Conservation (phyloP, 2,329 filamentous ascomycete genomes). For the Aspergillus aculeatus region DNA sequence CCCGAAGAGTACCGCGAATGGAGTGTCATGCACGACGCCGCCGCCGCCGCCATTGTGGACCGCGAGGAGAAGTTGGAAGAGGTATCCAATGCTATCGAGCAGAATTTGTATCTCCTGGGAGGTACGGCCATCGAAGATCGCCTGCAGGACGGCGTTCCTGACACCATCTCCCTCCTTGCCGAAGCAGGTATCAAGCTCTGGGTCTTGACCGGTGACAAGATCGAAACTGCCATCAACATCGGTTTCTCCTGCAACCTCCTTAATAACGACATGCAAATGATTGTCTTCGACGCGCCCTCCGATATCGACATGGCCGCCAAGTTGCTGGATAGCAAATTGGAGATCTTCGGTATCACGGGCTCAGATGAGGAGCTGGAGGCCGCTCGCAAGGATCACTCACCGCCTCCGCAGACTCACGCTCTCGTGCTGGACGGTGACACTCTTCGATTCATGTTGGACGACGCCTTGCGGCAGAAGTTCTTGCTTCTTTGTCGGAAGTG, state of each 20-base stretch:
- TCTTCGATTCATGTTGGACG: constrained; percentile 3
- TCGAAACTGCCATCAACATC: constrained; percentile 98
- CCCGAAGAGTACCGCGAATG: neutral
- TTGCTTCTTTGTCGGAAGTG: constrained; percentile 3
- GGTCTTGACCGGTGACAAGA: constrained; percentile 97
- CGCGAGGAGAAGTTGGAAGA: constrained; percentile 6
- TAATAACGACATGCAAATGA: constrained; percentile 34
- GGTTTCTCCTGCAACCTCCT: constrained; percentile 66
- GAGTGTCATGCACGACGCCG: constrained; percentile 7
- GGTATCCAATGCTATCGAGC: constrained; percentile 1
- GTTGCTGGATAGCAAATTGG: constrained; percentile 3
- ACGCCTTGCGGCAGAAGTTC: constrained; percentile 5
- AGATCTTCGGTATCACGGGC: constrained; percentile 4
- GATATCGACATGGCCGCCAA: constrained; percentile 6
- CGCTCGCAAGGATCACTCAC: constrained; percentile 5
- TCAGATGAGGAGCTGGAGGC: constrained; percentile 3
- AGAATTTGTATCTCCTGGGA: neutral
- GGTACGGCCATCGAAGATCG: constrained; percentile 79
- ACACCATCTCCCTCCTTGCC: constrained; percentile 3
- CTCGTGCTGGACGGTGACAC: constrained; percentile 3
- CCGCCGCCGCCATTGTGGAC: constrained; percentile 5
- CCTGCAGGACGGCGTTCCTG: constrained; percentile 29
- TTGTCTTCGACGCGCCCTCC: neutral
- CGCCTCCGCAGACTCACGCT: constrained; percentile 3
- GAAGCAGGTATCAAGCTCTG: constrained; percentile 96